A percentile compares a stretch with the other conserved stretches of the same genome.
Conservation (phyloP, 192 early-diverging fungal species). For the Coemansia interrupta region DNA sequence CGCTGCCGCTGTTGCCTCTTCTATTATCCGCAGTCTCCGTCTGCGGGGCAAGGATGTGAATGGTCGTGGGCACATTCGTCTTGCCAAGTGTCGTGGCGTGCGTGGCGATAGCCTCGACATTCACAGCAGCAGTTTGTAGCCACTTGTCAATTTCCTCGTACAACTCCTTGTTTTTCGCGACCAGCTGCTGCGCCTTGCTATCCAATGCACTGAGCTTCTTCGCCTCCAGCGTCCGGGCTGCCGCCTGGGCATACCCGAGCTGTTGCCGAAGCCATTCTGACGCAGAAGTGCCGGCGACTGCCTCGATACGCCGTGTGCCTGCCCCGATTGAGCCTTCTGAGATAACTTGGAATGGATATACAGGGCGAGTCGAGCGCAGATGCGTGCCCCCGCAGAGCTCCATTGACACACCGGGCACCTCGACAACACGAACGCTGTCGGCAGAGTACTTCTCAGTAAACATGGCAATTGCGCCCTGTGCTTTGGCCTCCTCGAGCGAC, state of each 20-base stretch:
- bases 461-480: slow-evolving; percentile 82
- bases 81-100: slow-evolving; percentile 30
- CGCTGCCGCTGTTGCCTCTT: too few species aligned
- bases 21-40: slow-evolving; percentile 1
- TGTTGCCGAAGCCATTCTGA: slow-evolving; percentile 64
- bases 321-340: slow-evolving; percentile 90
- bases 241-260: slow-evolving; percentile 58
- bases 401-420: slow-evolving; percentile 73
- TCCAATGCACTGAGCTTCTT: slow-evolving; percentile 61
- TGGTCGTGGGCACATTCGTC: slow-evolving; percentile 3
- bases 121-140: slow-evolving; percentile 29
- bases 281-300: slow-evolving; percentile 89
- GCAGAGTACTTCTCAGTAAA: slow-evolving; percentile 94
- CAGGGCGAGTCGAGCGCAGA: slow-evolving; percentile 79
- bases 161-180: slow-evolving; percentile 11
- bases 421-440: slow-evolving; percentile 90
- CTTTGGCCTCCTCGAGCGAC: slow-evolving; percentile 71
- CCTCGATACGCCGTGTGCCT: slow-evolving; percentile 93
- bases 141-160: slow-evolving; percentile 23
- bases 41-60: slow-evolving; percentile 23
- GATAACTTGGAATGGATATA: slow-evolving; percentile 80
- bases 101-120: slow-evolving; percentile 18
- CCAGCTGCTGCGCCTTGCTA: slow-evolving; percentile 47
- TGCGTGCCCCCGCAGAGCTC: slow-evolving; percentile 99
- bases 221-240: slow-evolving; percentile 58